Evolutionary conservation across 2,329 filamentous ascomycete species (phyloP).

Genomic region (Neofusicoccum sp.): DNA sequence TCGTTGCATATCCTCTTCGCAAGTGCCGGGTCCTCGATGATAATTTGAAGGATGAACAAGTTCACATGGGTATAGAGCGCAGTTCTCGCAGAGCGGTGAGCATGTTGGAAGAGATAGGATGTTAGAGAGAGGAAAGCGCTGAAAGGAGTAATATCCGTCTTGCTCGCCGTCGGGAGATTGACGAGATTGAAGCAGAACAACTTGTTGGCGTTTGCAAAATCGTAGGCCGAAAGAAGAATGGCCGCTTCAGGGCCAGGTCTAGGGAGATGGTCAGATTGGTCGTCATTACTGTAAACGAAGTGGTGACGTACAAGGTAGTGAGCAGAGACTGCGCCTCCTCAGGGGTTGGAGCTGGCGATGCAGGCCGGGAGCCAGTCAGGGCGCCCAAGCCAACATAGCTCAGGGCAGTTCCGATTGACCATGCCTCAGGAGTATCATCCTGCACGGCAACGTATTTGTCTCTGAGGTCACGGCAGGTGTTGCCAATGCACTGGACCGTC

Average conservation of each 20-base stretch:
- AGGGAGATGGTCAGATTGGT: constrained; percentile 21
- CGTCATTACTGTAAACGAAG: neutral
- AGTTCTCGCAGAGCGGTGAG: constrained; percentile 75
- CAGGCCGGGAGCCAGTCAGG: constrained; percentile 66
- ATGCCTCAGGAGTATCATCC: constrained; percentile 86
- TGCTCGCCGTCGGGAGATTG: constrained; percentile 58
- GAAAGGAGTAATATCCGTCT: constrained; percentile 70
- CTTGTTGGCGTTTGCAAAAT: constrained; percentile 93
- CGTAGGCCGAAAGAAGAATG: constrained; percentile 80
- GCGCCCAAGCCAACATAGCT: constrained; percentile 80
- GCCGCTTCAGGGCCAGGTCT: constrained; percentile 79
- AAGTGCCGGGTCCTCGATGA: constrained; percentile 80
- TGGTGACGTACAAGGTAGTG: neutral
- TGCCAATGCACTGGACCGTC: constrained; percentile 73
- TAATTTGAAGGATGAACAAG: constrained; percentile 77
- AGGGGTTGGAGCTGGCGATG: constrained; percentile 61
- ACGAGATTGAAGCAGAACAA: constrained; percentile 87
- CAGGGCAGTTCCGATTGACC: constrained; percentile 78
- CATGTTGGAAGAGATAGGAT: constrained; percentile 92
- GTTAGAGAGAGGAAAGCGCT: constrained; percentile 81
- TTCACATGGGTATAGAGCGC: constrained; percentile 82
- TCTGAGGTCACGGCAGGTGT: constrained; percentile 66
- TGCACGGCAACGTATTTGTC: constrained; percentile 80
- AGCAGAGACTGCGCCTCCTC: constrained; percentile 75
- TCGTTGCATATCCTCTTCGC: constrained; percentile 83